These are phyloP conservation scores for Grosmannia clavigera DNA, from an alignment of 2,329 filamentous ascomycete species.

Conservation along the genomic window DNA sequence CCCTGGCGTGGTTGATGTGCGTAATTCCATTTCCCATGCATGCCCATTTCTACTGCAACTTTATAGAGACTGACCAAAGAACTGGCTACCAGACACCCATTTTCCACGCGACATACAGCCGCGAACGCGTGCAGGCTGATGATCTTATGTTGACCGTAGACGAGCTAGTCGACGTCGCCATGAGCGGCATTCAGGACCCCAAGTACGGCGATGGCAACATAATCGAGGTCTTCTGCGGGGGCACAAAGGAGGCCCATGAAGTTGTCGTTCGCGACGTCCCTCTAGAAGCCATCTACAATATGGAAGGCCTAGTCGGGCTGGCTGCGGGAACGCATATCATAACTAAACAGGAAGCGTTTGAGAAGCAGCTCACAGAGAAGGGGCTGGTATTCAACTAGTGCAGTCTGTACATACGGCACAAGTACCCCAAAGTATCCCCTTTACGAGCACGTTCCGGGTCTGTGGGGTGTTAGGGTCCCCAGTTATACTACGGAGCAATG, in stretches of 20 bases:
- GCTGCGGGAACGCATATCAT: not conserved
- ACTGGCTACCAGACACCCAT: not conserved
- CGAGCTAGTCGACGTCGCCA: not conserved
- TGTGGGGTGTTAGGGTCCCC: too few relatives aligned
- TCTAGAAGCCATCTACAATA: not conserved
- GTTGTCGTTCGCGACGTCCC: not conserved
- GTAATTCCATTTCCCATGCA: not conserved
- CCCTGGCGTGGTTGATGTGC: not conserved
- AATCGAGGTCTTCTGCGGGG: not conserved
- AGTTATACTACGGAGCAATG: too few relatives aligned
- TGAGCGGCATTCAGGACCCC: not conserved
- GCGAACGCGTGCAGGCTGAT: not conserved
- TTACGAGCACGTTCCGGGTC: too few relatives aligned
- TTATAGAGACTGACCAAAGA: not conserved
- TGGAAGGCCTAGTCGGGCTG: not conserved
- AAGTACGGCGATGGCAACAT: conserved; percentile 3
- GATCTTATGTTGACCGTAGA: not conserved
- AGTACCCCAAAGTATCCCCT: too few relatives aligned
- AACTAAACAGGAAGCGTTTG: not conserved
- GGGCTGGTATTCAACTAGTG: not conserved
- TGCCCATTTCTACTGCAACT: not conserved
- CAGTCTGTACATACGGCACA: too few relatives aligned
- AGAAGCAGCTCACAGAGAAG: not conserved
- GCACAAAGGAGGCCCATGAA: not conserved
- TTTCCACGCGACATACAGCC: not conserved